Evolutionary conservation across 148 eudicot species (phyloP).

Genomic region (Rhododendron vialii): DNA sequence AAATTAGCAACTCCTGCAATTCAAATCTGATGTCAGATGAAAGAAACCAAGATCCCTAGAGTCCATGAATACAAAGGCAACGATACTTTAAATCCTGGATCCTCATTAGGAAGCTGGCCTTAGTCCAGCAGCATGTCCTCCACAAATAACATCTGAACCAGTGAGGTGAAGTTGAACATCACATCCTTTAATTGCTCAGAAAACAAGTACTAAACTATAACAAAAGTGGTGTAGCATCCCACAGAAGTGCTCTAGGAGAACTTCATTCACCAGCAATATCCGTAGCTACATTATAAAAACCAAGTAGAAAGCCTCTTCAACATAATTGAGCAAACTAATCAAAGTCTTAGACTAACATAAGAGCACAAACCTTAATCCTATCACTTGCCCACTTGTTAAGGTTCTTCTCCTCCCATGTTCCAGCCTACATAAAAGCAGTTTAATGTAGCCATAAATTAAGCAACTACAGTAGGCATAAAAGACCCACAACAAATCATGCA

Average conservation of each 20-base stretch:
- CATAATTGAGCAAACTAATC: neutral
- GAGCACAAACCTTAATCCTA: constrained; percentile 71
- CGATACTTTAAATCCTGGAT: neutral
- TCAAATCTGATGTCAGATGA: neutral
- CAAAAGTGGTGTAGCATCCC: neutral
- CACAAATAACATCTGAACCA: constrained; percentile 6
- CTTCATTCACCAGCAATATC: neutral
- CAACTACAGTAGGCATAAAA: neutral
- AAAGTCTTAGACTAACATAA: neutral
- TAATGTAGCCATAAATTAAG: neutral
- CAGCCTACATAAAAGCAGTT: constrained; percentile 53
- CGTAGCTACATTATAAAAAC: neutral
- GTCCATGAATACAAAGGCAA: neutral
- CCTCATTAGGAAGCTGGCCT: neutral
- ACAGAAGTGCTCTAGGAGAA: neutral
- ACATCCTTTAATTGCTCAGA: neutral
- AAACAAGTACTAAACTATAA: constrained; percentile 2
- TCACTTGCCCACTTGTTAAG: constrained; percentile 82
- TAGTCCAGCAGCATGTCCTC: constrained; percentile 6
- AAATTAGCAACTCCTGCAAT: constrained; percentile 77
- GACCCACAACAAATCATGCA: neutral
- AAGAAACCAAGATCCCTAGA: neutral
- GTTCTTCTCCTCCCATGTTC: constrained; percentile 99
- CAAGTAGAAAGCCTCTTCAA: neutral
- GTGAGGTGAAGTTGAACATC: neutral